A percentile compares a stretch with the other conserved stretches of the same genome.
These are phyloP conservation scores for Trametes punicea DNA, from an alignment of 768 basidiomycete genomes.

Conservation along the genomic window DNA sequence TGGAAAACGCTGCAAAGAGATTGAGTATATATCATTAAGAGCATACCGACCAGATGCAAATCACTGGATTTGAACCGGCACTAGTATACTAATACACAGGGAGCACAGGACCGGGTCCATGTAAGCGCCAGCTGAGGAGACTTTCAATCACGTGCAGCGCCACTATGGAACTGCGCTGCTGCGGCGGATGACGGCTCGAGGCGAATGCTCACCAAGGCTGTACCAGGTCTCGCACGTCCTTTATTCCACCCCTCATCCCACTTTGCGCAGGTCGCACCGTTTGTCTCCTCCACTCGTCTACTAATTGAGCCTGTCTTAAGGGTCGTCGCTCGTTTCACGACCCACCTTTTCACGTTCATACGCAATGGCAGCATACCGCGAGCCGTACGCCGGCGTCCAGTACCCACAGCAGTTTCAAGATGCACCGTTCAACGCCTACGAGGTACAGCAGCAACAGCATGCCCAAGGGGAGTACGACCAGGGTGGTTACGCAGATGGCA, in stretches of 20 bases:
- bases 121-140: no score
- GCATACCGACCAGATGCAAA: no score
- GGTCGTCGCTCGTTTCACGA: constrained; percentile 1
- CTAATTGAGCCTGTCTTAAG: not conserved
- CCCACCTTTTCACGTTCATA: not conserved
- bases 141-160: constrained; percentile 4
- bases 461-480: constrained; percentile 44
- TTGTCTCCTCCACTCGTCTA: not conserved
- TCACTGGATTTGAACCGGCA: no score
- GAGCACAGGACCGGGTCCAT: no score
- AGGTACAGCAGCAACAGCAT: constrained; percentile 43
- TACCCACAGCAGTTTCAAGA: constrained; percentile 30
- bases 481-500: constrained; percentile 31
- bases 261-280: constrained; percentile 21
- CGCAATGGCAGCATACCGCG: constrained; percentile 43
- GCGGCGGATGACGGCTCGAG: constrained; percentile 14
- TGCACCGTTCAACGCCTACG: constrained; percentile 45
- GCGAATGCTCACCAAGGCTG: constrained; percentile 17
- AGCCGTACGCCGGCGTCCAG: constrained; percentile 41
- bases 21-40: no score
- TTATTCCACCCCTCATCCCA: constrained; percentile 2
- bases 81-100: no score
- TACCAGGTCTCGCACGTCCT: constrained; percentile 6
- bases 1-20: no score
- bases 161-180: constrained; percentile 1